Conservation (phyloP, 2,329 filamentous ascomycete genomes). For the Thielaviopsis euricoi region DNA sequence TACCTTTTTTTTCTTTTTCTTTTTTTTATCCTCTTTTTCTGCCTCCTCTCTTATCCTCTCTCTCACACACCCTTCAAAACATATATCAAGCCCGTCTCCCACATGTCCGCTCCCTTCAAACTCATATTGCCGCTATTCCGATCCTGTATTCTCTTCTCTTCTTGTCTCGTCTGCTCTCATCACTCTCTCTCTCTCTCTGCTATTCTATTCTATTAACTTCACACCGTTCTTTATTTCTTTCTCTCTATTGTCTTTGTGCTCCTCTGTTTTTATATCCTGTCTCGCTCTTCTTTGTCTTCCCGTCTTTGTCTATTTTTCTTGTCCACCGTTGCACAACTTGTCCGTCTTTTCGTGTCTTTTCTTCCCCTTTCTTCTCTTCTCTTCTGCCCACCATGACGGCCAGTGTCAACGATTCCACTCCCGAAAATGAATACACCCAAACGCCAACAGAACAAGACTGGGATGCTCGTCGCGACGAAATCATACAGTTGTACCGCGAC, state of each 20-base stretch:
- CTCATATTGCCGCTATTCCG: not conserved
- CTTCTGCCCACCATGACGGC: not conserved
- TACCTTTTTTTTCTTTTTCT: not conserved
- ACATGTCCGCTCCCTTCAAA: not conserved
- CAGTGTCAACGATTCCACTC: not conserved
- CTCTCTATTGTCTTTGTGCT: too few relatives aligned
- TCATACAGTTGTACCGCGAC: slow-evolving; percentile 9
- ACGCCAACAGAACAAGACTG: slow-evolving; percentile 9
- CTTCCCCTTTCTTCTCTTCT: too few relatives aligned
- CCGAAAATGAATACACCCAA: not conserved
- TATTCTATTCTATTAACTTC: too few relatives aligned
- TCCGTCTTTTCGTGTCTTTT: too few relatives aligned
- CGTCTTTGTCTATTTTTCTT: not conserved
- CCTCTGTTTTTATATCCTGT: too few relatives aligned
- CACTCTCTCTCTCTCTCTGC: too few relatives aligned
- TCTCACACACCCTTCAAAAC: not conserved
- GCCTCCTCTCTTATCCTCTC: not conserved
- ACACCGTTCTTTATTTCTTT: too few relatives aligned
- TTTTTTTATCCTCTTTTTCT: not conserved
- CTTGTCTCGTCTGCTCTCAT: too few relatives aligned
- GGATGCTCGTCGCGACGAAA: slow-evolving; percentile 8
- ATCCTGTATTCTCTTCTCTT: not conserved
- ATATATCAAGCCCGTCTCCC: not conserved
- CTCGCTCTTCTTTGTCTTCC: too few relatives aligned
- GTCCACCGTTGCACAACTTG: not conserved